phyloP scores from a whole-genome alignment of 2,329 filamentous ascomycete genomes.

The Drechslera avenae region DNA sequence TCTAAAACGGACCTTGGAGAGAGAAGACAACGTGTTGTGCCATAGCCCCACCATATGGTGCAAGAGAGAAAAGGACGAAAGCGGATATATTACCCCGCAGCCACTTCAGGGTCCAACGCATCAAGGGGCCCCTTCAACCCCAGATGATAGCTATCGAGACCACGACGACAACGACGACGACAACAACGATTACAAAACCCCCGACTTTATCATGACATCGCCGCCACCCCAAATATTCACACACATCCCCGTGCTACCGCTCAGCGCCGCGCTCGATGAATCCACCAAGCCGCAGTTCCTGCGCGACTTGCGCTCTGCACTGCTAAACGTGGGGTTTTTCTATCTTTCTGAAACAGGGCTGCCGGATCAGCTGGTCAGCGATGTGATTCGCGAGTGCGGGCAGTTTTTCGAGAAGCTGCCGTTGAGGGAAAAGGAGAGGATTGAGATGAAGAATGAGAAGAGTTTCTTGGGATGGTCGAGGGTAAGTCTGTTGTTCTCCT shows the following conservation, averaged over 20 bases:
- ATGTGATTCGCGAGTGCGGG: constrained; percentile 70
- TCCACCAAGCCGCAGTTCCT: constrained; percentile 78
- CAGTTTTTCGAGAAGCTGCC: constrained; percentile 76
- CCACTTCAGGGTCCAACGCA: no score
- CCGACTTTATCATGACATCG: constrained; percentile 18
- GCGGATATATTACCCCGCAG: no score
- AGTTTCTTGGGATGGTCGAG: constrained; percentile 56
- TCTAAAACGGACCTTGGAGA: no score
- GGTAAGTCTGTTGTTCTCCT: constrained; percentile 39
- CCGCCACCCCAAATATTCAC: constrained; percentile 60
- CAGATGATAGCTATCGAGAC: no score
- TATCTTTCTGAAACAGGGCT: constrained; percentile 75
- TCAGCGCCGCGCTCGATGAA: constrained; percentile 67
- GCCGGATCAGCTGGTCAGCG: constrained; percentile 65
- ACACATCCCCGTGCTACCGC: constrained; percentile 76
- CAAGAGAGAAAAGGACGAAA: no score
- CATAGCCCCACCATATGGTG: no score
- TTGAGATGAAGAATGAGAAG: constrained; percentile 58
- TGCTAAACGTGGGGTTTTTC: constrained; percentile 86
- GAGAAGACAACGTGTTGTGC: no score
- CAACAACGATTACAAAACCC: neutral
- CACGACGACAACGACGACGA: no score
- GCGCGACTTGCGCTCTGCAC: constrained; percentile 69
- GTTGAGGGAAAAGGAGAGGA: constrained; percentile 71
- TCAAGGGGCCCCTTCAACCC: no score